Evolutionary conservation across 805 yeast genomes (phyloP).

Genomic region (Hyphopichia homilentoma): DNA sequence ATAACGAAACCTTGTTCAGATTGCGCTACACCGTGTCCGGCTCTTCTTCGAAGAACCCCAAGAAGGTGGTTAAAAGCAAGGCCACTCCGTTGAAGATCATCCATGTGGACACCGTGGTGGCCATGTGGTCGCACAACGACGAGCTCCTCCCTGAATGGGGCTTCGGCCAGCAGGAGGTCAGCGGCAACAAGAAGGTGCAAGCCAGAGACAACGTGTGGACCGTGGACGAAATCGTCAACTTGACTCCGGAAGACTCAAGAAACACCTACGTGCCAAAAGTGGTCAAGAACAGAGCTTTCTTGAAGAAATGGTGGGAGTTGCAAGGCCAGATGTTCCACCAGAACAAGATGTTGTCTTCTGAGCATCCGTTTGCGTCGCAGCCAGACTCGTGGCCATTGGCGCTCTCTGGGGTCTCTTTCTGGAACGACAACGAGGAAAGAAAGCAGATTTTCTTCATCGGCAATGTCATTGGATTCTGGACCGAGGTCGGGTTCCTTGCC

Average conservation of each 20-base stretch:
- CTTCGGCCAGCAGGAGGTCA: conserved; percentile 84
- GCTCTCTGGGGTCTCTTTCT: conserved; percentile 88
- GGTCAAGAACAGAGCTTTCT: conserved; percentile 63
- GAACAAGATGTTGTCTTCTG: conserved; percentile 79
- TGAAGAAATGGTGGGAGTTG: conserved; percentile 84
- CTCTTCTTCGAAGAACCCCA: conserved; percentile 40
- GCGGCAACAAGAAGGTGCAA: conserved; percentile 81
- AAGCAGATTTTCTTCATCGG: conserved; percentile 89
- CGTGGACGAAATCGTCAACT: conserved; percentile 63
- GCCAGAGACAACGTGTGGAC: conserved; percentile 73
- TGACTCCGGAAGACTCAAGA: conserved; percentile 55
- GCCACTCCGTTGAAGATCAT: conserved; percentile 65
- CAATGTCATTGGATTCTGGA: conserved; percentile 88
- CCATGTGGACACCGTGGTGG: conserved; percentile 85
- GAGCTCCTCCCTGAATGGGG: conserved; percentile 93
- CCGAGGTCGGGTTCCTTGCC: conserved; percentile 63
- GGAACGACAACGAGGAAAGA: conserved; percentile 69
- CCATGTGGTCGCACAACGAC: conserved; percentile 91
- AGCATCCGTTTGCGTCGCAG: conserved; percentile 93
- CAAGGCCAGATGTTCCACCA: conserved; percentile 88
- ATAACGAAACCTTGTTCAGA: conserved; percentile 75
- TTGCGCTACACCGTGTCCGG: conserved; percentile 48
- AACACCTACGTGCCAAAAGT: conserved; percentile 60
- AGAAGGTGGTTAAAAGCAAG: conserved; percentile 60
- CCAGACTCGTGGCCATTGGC: conserved; percentile 92